A percentile compares a stretch with the other conserved stretches of the same genome.
Conservation (phyloP, 1,284 basidiomycete species). For the Ustilago crameri region DNA sequence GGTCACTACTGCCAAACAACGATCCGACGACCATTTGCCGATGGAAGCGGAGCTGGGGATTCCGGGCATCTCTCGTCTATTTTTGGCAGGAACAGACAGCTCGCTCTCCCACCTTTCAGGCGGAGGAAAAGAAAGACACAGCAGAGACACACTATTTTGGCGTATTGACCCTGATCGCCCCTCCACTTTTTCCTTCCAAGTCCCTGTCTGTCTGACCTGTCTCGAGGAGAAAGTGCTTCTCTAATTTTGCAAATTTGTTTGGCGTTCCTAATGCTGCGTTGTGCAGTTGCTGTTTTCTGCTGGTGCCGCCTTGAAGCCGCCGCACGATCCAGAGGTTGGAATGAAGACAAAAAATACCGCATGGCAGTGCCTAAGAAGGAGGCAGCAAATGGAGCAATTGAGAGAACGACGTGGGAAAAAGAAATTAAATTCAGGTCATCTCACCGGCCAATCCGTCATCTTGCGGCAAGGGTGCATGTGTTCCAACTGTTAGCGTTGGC, state of each 20-base stretch:
- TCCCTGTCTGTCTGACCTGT: neutral
- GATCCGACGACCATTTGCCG: too few relatives aligned
- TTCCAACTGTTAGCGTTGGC: too few relatives aligned
- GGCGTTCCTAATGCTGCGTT: neutral
- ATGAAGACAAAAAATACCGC: constrained; percentile 2
- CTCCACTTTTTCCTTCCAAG: constrained; percentile 5
- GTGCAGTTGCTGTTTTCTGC: neutral
- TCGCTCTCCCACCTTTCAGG: too few relatives aligned
- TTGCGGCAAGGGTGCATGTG: constrained; percentile 21
- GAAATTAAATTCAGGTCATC: constrained; percentile 1
- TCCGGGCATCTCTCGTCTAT: neutral
- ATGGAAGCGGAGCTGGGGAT: neutral
- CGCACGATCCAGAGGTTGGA: constrained; percentile 7
- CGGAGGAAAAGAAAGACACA: too few relatives aligned
- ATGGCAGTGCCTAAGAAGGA: too few relatives aligned
- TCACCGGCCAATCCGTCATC: constrained; percentile 18
- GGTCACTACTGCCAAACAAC: too few relatives aligned
- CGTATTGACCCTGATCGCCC: neutral
- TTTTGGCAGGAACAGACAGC: constrained; percentile 2
- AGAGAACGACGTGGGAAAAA: neutral
- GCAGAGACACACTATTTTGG: too few relatives aligned
- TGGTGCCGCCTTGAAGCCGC: neutral
- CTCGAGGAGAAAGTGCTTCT: neutral
- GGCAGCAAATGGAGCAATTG: neutral
- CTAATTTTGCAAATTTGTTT: neutral